Base-by-base conservation (phyloP, 2,329 filamentous ascomycete genomes). In the Fusarium solani-melongenae region DNA sequence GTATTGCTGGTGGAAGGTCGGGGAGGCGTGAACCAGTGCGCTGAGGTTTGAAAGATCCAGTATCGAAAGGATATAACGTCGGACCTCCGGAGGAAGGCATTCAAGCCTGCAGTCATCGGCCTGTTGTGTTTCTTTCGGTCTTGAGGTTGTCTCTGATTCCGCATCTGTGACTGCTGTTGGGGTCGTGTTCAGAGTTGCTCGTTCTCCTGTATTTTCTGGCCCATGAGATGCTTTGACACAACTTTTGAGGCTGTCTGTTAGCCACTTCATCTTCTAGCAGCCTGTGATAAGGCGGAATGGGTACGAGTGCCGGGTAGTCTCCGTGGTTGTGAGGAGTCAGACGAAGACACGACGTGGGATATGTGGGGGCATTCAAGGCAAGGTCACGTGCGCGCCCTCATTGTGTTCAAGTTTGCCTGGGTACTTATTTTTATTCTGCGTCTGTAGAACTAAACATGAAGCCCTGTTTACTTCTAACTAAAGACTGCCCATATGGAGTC, bases 1-100 rank as follows among this genome's bases (percentile, higher is more conserved):
- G 36, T 70, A 70, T 51, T 66, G 70, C 14, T 41, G 67, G 38
- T 73, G 53, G 22, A 68, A 62, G 14, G 44, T 33, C 6, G 67
- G 64, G 6, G 70, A 72, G 14, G 67, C 61, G 8, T 41, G 64
- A 2, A 71, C 63, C 36, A 73, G 33, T n/a, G 51, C 20, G 9
- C 39, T 46, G 15, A 73, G 63, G 29, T 63, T 39, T 41, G 56
- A 3, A 33, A 73, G 27, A 5, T 51, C 31, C 36, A 70, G n/a
- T 8, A 38, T 61, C 7, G 49, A 51, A 46, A 73, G 60, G 34
- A 73, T 33, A 12, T 63, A 41, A 31, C 66, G 66, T 9, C 56
- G 58, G 15, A 71, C 44, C 22, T 68, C 65, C 4, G 68, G 33
- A n/a, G 59, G 60, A 17, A 55, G 49, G 10, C 27, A 20, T 33